Evolutionary conservation across 495 filamentous ascomycete species (phyloP), one percentile per base, ranked within the genome.

Genomic region (Penicillium manginii): DNA sequence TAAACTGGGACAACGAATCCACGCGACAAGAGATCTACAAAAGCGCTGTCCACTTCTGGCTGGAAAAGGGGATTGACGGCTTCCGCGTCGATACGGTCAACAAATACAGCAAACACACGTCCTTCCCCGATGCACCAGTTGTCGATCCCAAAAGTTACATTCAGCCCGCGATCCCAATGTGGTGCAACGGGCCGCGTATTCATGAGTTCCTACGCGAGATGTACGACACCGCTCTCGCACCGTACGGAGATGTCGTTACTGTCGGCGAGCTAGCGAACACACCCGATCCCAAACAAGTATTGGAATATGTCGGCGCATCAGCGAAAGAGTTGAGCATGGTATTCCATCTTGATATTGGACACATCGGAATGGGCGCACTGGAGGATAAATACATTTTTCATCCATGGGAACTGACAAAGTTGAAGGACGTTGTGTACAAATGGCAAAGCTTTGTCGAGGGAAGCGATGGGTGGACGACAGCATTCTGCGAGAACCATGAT

Each of bases 401-500:
- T n/a, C 55, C 64, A 0, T 82, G 68, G 69, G 69, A 70, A 22
- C 55, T 75, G n/a, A 59, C 64, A 2, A 71, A 81, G 10, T 50
- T 84, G 43, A 75, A 76, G 46, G 33, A 61, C 6, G 72, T 71
- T 33, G 58, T 76, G 9, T 62, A 55, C 17, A 62, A 67, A 14
- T 75, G 70, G 51, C 81, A 84, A 62, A 48, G 62, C 8, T 64
- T 83, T 33, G 74, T 83, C 62, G 65, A 79, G 2, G 79, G 78
- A 12, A 66, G 63, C 0, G 73, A 80, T 58, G 81, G 78, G 26
- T 84, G 81, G 81, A 82, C 77, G 52, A 73, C 73, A 8, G 61
- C 69, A 26, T 81, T 83, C 40, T 59, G 57, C 35, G 87, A 89
- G 65, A 90, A 88, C 57, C 86, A 90, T 58, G 86, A 89, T 66